These are phyloP conservation scores for Colletotrichum abscissum DNA, from an alignment of 2,329 filamentous ascomycete genomes.

Conservation along the genomic window DNA sequence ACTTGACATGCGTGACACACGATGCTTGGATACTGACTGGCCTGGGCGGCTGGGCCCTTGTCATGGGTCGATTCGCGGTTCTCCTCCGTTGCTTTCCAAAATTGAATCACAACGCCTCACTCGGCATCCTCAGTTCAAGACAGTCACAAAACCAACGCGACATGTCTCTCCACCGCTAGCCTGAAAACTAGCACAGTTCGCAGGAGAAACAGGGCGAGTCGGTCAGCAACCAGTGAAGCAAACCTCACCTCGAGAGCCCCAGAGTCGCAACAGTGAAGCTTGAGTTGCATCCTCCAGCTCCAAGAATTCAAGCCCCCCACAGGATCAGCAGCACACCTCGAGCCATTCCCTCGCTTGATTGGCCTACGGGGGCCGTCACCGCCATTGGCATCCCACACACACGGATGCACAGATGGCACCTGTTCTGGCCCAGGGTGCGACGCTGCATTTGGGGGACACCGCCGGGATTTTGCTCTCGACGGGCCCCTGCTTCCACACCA, in stretches of 20 bases:
- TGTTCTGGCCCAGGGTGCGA: conserved; percentile 11
- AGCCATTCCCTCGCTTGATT: background rate
- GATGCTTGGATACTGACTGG: background rate
- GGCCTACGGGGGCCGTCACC: conserved; percentile 4
- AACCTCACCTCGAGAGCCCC: background rate
- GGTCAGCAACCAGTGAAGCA: background rate
- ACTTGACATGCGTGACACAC: conserved; percentile 10
- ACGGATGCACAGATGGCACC: conserved; percentile 12
- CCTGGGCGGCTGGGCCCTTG: conserved; percentile 5
- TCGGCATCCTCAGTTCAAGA: background rate
- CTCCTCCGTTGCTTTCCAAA: background rate
- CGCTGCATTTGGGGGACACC: conserved; percentile 28
- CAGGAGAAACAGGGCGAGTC: conserved; percentile 4
- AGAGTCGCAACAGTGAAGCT: background rate
- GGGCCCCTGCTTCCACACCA: conserved; percentile 6
- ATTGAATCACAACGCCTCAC: background rate
- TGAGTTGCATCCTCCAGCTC: background rate
- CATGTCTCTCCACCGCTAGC: background rate
- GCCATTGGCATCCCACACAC: conserved; percentile 14
- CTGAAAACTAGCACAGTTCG: background rate
- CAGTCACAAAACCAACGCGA: background rate
- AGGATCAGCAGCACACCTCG: background rate
- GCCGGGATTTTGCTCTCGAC: conserved; percentile 1
- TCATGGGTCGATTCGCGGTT: conserved; percentile 8
- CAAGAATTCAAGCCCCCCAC: background rate